Conservation (phyloP, 306 rosid species). For the Malus sieversii region DNA sequence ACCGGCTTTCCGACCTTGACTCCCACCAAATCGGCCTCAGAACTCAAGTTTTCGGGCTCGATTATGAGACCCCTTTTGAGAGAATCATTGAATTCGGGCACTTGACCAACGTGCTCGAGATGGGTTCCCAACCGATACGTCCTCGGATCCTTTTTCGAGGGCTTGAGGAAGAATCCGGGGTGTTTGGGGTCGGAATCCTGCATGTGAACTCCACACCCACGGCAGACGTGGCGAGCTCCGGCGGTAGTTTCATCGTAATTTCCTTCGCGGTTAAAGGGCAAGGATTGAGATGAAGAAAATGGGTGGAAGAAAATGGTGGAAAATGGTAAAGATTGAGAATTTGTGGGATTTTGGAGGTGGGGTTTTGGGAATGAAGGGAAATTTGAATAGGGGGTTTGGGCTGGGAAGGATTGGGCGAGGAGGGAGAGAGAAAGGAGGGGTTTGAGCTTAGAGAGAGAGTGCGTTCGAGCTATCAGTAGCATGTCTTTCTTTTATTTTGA, state of each 20-base stretch:
- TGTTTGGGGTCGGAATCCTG: conserved; percentile 57
- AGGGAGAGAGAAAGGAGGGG: conserved; percentile 13
- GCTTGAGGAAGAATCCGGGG: conserved; percentile 80
- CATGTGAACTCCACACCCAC: conserved; percentile 90
- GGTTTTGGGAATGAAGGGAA: conserved; percentile 3
- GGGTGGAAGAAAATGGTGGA: conserved; percentile 8
- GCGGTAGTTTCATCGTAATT: conserved; percentile 57
- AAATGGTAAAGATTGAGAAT: background rate
- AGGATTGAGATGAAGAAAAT: conserved; percentile 12
- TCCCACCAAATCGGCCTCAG: conserved; percentile 14
- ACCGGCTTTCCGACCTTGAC: conserved; percentile 47
- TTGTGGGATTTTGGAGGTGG: conserved; percentile 1
- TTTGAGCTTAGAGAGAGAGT: conserved; percentile 24
- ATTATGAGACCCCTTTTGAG: conserved; percentile 59
- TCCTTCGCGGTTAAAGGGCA: conserved; percentile 65
- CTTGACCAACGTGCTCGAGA: conserved; percentile 50
- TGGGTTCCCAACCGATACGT: conserved; percentile 39
- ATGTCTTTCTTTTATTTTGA: conserved; percentile 2
- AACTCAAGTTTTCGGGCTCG: conserved; percentile 34
- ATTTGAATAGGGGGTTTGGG: background rate
- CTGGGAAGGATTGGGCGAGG: background rate
- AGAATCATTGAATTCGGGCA: conserved; percentile 57
- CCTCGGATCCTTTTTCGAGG: conserved; percentile 49
- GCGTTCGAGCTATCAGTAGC: conserved; percentile 23
- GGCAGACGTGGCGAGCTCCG: conserved; percentile 43